These are phyloP conservation scores for Casuarina equisetifolia DNA, from an alignment of 306 rosid species.

Conservation along the genomic window DNA sequence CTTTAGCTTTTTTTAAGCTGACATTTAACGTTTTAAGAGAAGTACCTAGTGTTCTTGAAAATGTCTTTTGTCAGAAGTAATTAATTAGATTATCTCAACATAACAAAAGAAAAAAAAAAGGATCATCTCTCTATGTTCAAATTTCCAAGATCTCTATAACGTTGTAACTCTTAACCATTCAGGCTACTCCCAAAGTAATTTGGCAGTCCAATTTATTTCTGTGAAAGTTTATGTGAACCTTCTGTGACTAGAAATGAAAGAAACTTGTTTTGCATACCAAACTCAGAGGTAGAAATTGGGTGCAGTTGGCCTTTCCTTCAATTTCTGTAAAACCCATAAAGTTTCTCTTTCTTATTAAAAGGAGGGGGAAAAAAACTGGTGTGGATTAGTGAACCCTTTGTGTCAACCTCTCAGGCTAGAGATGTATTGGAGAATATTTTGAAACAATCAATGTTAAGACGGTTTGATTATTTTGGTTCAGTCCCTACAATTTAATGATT, in stretches of 20 bases:
- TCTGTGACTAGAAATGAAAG: not conserved
- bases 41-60: not conserved
- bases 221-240: not conserved
- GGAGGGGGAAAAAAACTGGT: not conserved
- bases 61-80: not conserved
- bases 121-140: no score
- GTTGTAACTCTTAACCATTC: not conserved
- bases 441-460: not conserved
- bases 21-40: not conserved
- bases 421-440: not conserved
- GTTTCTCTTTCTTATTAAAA: not conserved
- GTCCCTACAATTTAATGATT: not conserved
- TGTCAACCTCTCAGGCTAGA: not conserved
- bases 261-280: not conserved
- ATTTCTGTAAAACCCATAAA: not conserved
- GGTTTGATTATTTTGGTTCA: not conserved
- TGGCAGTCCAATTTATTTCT: not conserved
- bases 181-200: not conserved
- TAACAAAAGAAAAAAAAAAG: not conserved
- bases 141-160: not conserved
- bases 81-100: not conserved
- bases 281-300: not conserved
- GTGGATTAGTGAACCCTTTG: not conserved
- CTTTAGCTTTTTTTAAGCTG: conserved; percentile 7
- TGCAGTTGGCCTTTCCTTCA: not conserved